A percentile compares a stretch with the other conserved stretches of the same genome.
Evolutionary conservation across 805 yeast genomes (phyloP).

Genomic region (Ogataea chonburiensis): DNA sequence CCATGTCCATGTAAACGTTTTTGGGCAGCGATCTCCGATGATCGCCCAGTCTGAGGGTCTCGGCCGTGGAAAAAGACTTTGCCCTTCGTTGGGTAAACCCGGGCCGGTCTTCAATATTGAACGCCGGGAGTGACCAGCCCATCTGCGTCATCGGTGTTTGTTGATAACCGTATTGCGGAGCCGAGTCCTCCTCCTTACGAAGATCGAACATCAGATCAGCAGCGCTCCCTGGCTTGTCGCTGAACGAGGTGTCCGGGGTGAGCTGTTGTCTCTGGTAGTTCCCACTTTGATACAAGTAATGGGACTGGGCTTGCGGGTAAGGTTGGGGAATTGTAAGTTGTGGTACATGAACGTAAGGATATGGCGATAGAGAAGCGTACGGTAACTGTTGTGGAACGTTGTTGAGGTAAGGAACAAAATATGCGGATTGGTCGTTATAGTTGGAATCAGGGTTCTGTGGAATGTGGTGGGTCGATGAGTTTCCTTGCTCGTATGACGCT

Average conservation of each 20-base stretch:
- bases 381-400: conserved; percentile 6
- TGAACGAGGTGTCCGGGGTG: conserved; percentile 9
- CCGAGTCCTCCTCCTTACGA: conserved; percentile 17
- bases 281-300: conserved; percentile 9
- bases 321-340: conserved; percentile 1
- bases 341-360: conserved; percentile 5
- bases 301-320: conserved; percentile 5
- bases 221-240: conserved; percentile 9
- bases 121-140: conserved; percentile 6
- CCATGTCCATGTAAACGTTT: conserved; percentile 1
- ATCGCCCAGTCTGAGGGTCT: conserved; percentile 1
- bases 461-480: conserved; percentile 4
- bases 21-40: conserved; percentile 9
- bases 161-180: conserved; percentile 11
- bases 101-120: conserved; percentile 4
- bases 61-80: conserved; percentile 11
- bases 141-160: conserved; percentile 1
- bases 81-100: conserved; percentile 8
- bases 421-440: conserved; percentile 6
- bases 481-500: conserved; percentile 14
- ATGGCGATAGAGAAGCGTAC: conserved; percentile 9
- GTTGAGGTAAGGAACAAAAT: conserved; percentile 4
- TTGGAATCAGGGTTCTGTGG: conserved; percentile 8
- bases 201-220: conserved; percentile 5
- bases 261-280: conserved; percentile 6